Conservation (phyloP, 805 yeast genomes). For the Maudiozyma saulgeensis region DNA sequence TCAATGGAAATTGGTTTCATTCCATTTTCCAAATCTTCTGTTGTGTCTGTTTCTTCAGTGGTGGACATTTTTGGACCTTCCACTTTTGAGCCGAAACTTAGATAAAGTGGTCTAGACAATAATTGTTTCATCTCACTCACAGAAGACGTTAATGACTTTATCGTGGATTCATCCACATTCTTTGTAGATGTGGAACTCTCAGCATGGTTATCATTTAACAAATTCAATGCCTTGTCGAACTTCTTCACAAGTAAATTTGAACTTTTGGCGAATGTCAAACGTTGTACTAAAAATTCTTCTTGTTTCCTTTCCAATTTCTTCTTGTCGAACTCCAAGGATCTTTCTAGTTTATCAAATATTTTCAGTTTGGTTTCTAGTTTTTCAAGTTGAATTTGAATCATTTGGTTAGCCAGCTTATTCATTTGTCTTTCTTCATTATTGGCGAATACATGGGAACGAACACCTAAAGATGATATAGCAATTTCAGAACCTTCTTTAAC, state of each 20-base stretch:
- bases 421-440: slow-evolving; percentile 72
- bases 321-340: slow-evolving; percentile 54
- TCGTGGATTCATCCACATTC: slow-evolving; percentile 3
- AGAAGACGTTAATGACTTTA: slow-evolving; percentile 10
- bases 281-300: slow-evolving; percentile 55
- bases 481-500: slow-evolving; percentile 50
- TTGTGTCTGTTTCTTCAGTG: not conserved
- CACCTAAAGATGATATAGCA: slow-evolving; percentile 71
- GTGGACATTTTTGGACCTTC: not conserved
- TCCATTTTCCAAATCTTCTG: slow-evolving; percentile 24
- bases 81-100: slow-evolving; percentile 17
- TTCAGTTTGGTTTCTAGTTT: slow-evolving; percentile 56
- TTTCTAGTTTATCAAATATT: slow-evolving; percentile 53
- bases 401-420: slow-evolving; percentile 46
- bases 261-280: slow-evolving; percentile 55
- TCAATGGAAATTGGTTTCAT: slow-evolving; percentile 50
- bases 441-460: slow-evolving; percentile 71
- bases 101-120: slow-evolving; percentile 25
- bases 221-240: slow-evolving; percentile 15
- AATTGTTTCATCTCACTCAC: slow-evolving; percentile 21
- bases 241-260: slow-evolving; percentile 41
- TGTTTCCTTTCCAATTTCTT: slow-evolving; percentile 51
- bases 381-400: slow-evolving; percentile 52
- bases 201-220: slow-evolving; percentile 8
- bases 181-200: slow-evolving; percentile 11